Percentiles rank a stretch among this genome's conserved stretches.
phyloP scores from a whole-genome alignment of 2,329 filamentous ascomycete genomes.

The Botrytis sinoallii region DNA sequence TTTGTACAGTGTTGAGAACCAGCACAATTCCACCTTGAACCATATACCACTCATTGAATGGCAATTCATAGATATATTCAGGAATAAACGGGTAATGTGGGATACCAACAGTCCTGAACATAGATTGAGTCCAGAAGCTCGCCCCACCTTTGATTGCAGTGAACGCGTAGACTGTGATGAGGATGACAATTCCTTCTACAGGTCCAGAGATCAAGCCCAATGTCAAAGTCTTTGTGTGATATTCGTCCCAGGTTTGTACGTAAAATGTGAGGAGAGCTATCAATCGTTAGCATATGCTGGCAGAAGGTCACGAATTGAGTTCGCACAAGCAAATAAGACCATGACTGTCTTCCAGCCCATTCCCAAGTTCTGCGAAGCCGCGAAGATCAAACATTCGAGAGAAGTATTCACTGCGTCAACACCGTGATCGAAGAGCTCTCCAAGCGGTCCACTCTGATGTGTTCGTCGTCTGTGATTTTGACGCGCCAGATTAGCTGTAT shows the following conservation, averaged over 20 bases:
- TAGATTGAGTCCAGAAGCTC: constrained; percentile 86
- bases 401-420: constrained; percentile 95
- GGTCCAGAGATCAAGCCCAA: constrained; percentile 90
- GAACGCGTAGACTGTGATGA: constrained; percentile 76
- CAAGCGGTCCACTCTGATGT: constrained; percentile 85
- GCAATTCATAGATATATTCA: constrained; percentile 67
- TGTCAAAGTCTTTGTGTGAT: constrained; percentile 94
- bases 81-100: constrained; percentile 63
- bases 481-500: background rate
- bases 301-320: background rate
- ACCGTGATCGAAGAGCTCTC: constrained; percentile 95
- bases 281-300: constrained; percentile 18
- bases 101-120: constrained; percentile 74
- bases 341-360: constrained; percentile 87
- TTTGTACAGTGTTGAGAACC: constrained; percentile 78
- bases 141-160: constrained; percentile 84
- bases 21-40: constrained; percentile 79
- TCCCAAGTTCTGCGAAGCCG: constrained; percentile 87
- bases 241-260: constrained; percentile 98
- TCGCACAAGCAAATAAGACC: constrained; percentile 75
- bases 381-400: constrained; percentile 90
- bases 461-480: constrained; percentile 62
- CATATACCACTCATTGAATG: constrained; percentile 92
- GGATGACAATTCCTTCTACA: constrained; percentile 86
- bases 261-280: constrained; percentile 90